Percentiles rank a stretch among this genome's conserved stretches.
Conservation (phyloP, 2,329 filamentous ascomycete species). For the Ceratocystis diversiconidia region DNA sequence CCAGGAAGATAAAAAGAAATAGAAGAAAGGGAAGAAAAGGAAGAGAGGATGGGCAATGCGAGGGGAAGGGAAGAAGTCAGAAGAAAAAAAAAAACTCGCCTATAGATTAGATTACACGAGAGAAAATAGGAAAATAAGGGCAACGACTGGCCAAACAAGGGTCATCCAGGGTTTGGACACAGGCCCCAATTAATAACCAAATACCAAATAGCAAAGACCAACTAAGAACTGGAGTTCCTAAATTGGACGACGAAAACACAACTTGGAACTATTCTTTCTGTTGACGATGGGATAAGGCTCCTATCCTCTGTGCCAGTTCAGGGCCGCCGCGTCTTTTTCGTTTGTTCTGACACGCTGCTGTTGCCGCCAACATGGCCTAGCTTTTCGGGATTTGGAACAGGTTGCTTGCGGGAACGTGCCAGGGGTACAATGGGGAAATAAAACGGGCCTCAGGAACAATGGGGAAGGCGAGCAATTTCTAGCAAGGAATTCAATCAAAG, state of each 20-base stretch:
- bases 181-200: conserved; percentile 6
- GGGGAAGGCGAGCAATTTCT: background rate
- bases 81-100: conserved; percentile 4
- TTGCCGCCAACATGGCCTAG: background rate
- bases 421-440: conserved; percentile 3
- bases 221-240: background rate
- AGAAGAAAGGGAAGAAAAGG: background rate
- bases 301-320: too few species aligned
- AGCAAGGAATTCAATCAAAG: background rate
- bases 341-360: background rate
- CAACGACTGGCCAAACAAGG: conserved; percentile 15
- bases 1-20: conserved; percentile 1
- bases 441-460: conserved; percentile 3
- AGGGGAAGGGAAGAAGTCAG: conserved; percentile 4
- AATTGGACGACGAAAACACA: background rate
- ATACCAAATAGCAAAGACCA: background rate
- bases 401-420: background rate
- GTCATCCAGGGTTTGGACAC: conserved; percentile 7
- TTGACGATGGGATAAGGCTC: too few species aligned
- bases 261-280: too few species aligned
- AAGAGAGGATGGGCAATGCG: background rate
- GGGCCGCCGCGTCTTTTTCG: background rate
- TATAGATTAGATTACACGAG: conserved; percentile 14
- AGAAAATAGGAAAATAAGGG: conserved; percentile 17
- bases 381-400: background rate